Conservation (phyloP, 202 grass and related monocot genomes). For the Setaria viridis region DNA sequence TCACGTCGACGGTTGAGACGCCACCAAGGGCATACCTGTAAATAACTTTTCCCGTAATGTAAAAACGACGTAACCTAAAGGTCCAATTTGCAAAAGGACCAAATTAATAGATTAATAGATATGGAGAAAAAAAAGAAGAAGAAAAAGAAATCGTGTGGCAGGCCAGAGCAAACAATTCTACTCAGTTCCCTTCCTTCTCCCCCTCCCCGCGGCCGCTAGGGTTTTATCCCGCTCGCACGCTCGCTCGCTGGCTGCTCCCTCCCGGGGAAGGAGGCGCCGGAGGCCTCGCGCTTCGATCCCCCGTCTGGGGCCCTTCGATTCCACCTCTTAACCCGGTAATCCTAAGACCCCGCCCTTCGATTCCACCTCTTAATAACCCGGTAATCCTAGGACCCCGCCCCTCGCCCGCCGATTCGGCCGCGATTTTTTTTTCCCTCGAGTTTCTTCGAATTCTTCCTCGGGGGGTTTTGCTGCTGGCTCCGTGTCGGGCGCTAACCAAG, state of each 20-base stretch:
- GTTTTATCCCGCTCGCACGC: constrained; percentile 16
- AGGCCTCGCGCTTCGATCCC: not conserved
- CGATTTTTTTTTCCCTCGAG: not conserved
- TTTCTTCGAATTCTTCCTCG: not conserved
- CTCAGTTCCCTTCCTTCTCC: not conserved
- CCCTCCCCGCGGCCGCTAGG: constrained; percentile 14
- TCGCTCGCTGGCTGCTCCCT: not conserved
- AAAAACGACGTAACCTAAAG: not conserved
- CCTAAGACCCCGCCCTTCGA: not conserved
- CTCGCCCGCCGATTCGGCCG: not conserved
- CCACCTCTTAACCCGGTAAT: not conserved
- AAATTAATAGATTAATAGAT: not conserved
- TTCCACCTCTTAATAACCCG: not conserved
- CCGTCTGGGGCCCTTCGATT: not conserved
- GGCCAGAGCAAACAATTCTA: not conserved
- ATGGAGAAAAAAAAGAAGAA: not conserved
- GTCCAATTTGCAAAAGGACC: not conserved
- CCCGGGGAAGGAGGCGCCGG: not conserved
- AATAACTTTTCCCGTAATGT: too few species aligned
- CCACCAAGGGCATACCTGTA: too few species aligned
- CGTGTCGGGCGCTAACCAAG: not conserved
- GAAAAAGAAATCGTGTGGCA: not conserved
- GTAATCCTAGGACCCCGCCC: not conserved
- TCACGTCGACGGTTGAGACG: too few species aligned
- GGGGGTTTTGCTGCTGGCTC: not conserved